Evolutionary conservation across 2,329 filamentous ascomycete genomes (phyloP), one percentile per base, ranked within the genome.

Genomic region (Diaporthe capsici): DNA sequence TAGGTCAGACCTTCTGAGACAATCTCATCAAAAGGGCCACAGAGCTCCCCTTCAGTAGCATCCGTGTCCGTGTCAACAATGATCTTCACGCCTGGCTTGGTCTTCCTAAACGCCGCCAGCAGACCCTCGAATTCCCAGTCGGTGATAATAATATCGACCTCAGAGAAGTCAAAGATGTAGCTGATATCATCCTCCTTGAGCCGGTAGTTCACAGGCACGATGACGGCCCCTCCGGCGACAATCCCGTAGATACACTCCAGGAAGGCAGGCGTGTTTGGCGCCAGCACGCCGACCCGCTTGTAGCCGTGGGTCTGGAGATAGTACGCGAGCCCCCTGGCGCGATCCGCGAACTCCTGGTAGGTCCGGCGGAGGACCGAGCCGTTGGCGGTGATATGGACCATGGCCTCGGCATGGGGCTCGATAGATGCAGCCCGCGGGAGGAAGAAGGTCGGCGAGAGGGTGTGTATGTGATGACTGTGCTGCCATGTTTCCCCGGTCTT

Each of bases 241-340:
- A 98, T 93, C 2, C 94, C 97, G 81, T 95, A 99, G 77, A 98
- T 94, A 9, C 92, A 91, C 85, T 98, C 96, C 39, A 99, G 88
- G 80, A 98, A 98, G 0, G 96, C 96, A 0, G 97, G 97, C 1
- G 97, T 99, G 83, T 99, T 99, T 4, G 97, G 94, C 12, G 92
- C 93, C 15, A 99, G 88, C 65, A 99, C 93, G 9, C 97, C 97
- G 8, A 98, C 94, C 76, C 94, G 90, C 80, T 91, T 93, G 81
- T 91, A 92, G 6, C 90, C 89, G 81, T 94, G 91, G 83, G 94
- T 94, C 79, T 90, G 90, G 74, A 99, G 83, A 83, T 94, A 98
- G 85, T 98, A 98, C 20, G 95, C 96, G 25, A 99, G 87, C 0
- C 96, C 97, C 57, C 94, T 88, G 4, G 96, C 94, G 58, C 97